These are phyloP conservation scores for Aaosphaeria arxii DNA, from an alignment of 2,329 filamentous ascomycete genomes.

Conservation along the genomic window DNA sequence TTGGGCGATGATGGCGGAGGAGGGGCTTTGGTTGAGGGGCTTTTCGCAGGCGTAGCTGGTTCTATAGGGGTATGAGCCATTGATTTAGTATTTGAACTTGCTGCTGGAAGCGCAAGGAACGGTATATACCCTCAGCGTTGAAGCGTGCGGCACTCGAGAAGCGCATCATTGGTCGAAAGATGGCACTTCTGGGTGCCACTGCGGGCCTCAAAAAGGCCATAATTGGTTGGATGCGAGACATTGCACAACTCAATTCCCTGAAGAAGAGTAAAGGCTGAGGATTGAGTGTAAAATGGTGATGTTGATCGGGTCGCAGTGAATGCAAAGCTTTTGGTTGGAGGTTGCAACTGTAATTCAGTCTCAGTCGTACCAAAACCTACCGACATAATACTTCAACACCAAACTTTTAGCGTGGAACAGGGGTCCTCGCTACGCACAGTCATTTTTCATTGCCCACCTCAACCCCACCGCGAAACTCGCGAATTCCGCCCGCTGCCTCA, in stretches of 20 bases:
- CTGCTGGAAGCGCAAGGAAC: neutral
- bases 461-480: slow-evolving; percentile 8
- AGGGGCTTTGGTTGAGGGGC: slow-evolving; percentile 15
- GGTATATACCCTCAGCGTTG: slow-evolving; percentile 23
- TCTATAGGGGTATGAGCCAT: slow-evolving; percentile 18
- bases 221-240: slow-evolving; percentile 35
- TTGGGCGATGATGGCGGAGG: slow-evolving; percentile 31
- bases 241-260: slow-evolving; percentile 12
- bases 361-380: too few relatives aligned
- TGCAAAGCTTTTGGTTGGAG: slow-evolving; percentile 8
- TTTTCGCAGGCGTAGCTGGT: slow-evolving; percentile 13
- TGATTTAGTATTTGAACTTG: neutral
- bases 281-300: neutral
- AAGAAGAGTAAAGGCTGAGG: neutral
- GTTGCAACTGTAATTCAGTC: neutral
- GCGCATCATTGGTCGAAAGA: slow-evolving; percentile 38
- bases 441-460: slow-evolving; percentile 22
- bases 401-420: slow-evolving; percentile 33
- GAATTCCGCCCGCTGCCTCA: slow-evolving; percentile 9
- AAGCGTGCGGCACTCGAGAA: slow-evolving; percentile 36
- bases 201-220: slow-evolving; percentile 41
- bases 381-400: slow-evolving; percentile 14
- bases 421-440: slow-evolving; percentile 35
- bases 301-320: neutral
- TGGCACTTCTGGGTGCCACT: slow-evolving; percentile 32